Evolutionary conservation across 2,329 filamentous ascomycete genomes (phyloP).

Genomic region (Botrytis paeoniae): DNA sequence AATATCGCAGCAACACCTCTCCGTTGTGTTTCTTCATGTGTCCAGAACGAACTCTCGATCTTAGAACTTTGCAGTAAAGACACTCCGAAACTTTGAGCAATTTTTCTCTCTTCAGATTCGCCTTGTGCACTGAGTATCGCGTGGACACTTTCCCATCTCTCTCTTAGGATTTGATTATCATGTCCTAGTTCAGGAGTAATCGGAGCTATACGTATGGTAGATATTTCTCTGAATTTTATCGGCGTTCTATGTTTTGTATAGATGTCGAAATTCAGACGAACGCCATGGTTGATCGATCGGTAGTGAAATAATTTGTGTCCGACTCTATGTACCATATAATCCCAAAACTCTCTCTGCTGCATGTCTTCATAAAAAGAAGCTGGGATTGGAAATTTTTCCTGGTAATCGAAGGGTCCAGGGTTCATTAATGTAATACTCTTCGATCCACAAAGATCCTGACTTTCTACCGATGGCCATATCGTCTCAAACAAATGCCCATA

Average conservation of each 20-base stretch:
- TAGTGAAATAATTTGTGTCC: constrained; percentile 23
- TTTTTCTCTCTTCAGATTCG: not conserved
- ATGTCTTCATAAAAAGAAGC: constrained; percentile 27
- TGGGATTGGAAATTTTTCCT: constrained; percentile 24
- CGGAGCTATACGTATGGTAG: not conserved
- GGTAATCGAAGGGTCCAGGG: constrained; percentile 11
- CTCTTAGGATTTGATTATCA: not conserved
- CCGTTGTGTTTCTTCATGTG: not conserved
- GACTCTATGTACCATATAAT: constrained; percentile 19
- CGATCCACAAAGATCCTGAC: not conserved
- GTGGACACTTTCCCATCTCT: not conserved
- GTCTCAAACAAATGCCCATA: constrained; percentile 24
- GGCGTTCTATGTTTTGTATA: not conserved
- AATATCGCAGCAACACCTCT: not conserved
- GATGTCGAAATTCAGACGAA: not conserved
- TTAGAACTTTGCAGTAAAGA: not conserved
- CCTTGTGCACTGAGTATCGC: not conserved
- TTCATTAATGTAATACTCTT: constrained; percentile 13
- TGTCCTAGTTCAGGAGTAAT: too few species aligned
- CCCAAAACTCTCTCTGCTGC: constrained; percentile 30
- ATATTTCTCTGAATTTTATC: not conserved
- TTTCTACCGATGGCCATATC: constrained; percentile 17
- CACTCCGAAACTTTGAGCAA: not conserved
- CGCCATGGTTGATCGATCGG: constrained; percentile 17
- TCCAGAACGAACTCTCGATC: constrained; percentile 1